Evolutionary conservation across 2,329 filamentous ascomycete genomes (phyloP).

Genomic region (Aspergillus novofumigatus): DNA sequence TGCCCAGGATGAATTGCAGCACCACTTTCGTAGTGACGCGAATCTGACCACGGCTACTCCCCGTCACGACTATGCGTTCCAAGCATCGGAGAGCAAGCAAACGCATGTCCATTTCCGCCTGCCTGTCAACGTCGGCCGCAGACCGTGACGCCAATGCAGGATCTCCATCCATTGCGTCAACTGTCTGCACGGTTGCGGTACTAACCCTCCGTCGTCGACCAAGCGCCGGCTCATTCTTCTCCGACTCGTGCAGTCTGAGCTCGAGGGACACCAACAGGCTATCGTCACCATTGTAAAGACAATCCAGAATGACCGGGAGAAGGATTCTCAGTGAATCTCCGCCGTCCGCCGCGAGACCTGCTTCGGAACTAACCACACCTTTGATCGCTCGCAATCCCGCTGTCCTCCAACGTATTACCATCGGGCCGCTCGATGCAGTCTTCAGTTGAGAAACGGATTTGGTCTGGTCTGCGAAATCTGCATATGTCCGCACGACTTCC

Average conservation of each 20-base stretch:
- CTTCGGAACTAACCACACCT: constrained; percentile 74
- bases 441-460: constrained; percentile 45
- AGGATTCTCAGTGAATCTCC: constrained; percentile 73
- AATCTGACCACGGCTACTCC: constrained; percentile 75
- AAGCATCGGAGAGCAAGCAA: constrained; percentile 80
- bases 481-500: constrained; percentile 74
- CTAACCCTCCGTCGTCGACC: constrained; percentile 67
- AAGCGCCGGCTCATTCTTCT: constrained; percentile 64
- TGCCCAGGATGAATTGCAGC: constrained; percentile 64
- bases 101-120: constrained; percentile 84
- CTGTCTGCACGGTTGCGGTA: constrained; percentile 70
- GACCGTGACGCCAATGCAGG: constrained; percentile 66
- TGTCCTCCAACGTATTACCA: constrained; percentile 73
- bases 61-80: constrained; percentile 74
- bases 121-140: constrained; percentile 79
- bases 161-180: constrained; percentile 65
- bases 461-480: constrained; percentile 66
- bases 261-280: constrained; percentile 66
- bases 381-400: constrained; percentile 73
- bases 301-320: constrained; percentile 80
- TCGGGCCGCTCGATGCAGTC: constrained; percentile 61
- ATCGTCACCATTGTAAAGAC: constrained; percentile 64
- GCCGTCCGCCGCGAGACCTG: constrained; percentile 70
- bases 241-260: constrained; percentile 62
- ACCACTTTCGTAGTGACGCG: constrained; percentile 70